Evolutionary conservation across 148 eudicot genomes (phyloP).

Genomic region (Polygonum aviculare): DNA sequence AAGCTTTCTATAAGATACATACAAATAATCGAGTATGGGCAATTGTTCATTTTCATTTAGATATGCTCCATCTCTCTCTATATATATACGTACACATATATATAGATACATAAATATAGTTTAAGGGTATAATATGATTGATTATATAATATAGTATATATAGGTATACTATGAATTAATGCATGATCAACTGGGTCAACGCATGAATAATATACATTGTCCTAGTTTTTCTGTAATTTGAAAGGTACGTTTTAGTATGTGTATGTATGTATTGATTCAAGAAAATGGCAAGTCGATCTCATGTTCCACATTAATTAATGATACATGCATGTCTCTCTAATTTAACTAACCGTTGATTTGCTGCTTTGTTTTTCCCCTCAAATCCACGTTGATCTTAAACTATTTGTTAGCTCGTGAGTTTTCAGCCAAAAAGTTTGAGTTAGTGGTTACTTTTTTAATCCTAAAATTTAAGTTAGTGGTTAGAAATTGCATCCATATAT

Average conservation of each 20-base stretch:
- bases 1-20: too few relatives aligned
- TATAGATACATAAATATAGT: background rate
- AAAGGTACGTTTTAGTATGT: background rate
- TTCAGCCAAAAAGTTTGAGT: background rate
- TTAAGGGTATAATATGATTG: background rate
- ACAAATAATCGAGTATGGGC: too few relatives aligned
- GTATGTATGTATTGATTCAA: background rate
- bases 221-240: too few relatives aligned
- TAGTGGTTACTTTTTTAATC: background rate
- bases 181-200: background rate
- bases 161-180: too few relatives aligned
- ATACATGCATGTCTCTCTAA: background rate
- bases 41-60: background rate
- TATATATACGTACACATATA: background rate
- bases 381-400: too few relatives aligned
- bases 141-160: background rate
- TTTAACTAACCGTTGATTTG: background rate
- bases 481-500: too few relatives aligned
- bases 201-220: background rate
- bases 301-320: background rate
- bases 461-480: too few relatives aligned
- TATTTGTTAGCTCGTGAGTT: background rate
- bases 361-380: background rate
- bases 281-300: background rate
- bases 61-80: constrained; percentile 10